Base-by-base conservation (phyloP, 2,329 filamentous ascomycete species). In the Verticillium albo-atrum region DNA sequence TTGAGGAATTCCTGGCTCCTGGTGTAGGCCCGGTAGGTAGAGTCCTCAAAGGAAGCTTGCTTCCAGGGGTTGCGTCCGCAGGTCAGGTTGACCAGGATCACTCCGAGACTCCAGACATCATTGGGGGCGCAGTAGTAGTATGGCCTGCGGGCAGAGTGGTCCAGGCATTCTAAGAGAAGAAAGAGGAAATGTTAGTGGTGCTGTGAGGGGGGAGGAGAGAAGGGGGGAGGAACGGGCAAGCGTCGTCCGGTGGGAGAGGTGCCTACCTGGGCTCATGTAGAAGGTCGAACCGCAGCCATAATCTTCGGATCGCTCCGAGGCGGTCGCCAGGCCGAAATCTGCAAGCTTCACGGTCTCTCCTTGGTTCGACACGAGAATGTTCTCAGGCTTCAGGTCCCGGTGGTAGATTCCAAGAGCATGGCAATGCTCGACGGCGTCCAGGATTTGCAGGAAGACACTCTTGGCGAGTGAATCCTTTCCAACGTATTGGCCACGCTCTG, bases 61-160 rank as follows among this genome's bases (percentile, higher is more conserved):
- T 98, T 98, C 95, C 95, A 99, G 61, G 95, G 95, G 77, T 99
- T 99, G 74, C 95, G 92, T 71, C 95, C 95, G 78, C 95, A 99
- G 56, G 92, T 96, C 66, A 99, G 82, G 80, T 99, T 99, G 68
- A 99, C 92, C 62, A 99, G 83, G 72, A 99, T 97, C 57, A 99
- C 94, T 67, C 95, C 95, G n/a, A 99, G 84, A 70, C 91, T 94
- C 95, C 95, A 99, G 68, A 98, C 88, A 75, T 99, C 95, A 78
- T 98, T 99, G 60, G 94, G 91, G 57, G 91, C 92, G 65, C 93
- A 97, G 66, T 88, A 88, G 76, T 99, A 99, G 75, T 85, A 94
- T 30, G 89, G 75, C 81, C 85, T 83, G 84, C 87, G 69, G 79
- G 89, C 76, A 60, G 88, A 83, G 68, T 92, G 91, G 75, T 97